Evolutionary conservation across 352 stramenopile genomes (phyloP), one percentile per base, ranked within the genome.

Genomic region (Thalassiosira mediterranea): DNA sequence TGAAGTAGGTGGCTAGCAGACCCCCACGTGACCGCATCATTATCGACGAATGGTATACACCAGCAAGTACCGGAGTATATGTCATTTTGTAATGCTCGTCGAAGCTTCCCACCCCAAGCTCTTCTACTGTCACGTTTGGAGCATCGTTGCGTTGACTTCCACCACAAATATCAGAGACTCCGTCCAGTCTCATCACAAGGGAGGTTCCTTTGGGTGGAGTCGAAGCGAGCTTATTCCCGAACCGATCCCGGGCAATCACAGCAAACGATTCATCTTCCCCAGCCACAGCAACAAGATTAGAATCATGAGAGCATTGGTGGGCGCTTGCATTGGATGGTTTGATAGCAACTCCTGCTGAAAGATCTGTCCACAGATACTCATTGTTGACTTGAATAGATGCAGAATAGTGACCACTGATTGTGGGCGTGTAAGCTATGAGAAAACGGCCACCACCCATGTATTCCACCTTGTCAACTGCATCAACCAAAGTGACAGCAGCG

Each of bases 1-100:
- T 75, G 61, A 93, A 98, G 72, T 97, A 98, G 8, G 89, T 97
- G 0, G 91, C 94, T 28, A 95, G 87, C 3, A 98, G 86, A 0
- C 96, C 96, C 15, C 96, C 96, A 0, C 79, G 81, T 51, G 90
- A 88, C 0, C 92, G 85, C 58, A 96, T 83, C 67, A 79, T 58
- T 17, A 98, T 88, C 28, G 78, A 88, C 17, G 97, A 72, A 26
- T 79, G 65, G 71, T 98, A 97, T 7, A 66, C 59, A 4, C 96
- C 96, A 26, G 94, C 90, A 2, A 93, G 54, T 25, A 89, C 86
- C 3, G 95, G 92, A 15, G 91, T 59, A 52, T 98, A 98, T 1
- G 59, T 74, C 1, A 97, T 70, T 0, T 75, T 58, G 51, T 97
- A 97, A 10, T 88, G 80, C 4, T 95, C 96, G 54, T 98, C 17